Evolutionary conservation across 768 basidiomycete species (phyloP).

Genomic region (Tephrocybe rancida): DNA sequence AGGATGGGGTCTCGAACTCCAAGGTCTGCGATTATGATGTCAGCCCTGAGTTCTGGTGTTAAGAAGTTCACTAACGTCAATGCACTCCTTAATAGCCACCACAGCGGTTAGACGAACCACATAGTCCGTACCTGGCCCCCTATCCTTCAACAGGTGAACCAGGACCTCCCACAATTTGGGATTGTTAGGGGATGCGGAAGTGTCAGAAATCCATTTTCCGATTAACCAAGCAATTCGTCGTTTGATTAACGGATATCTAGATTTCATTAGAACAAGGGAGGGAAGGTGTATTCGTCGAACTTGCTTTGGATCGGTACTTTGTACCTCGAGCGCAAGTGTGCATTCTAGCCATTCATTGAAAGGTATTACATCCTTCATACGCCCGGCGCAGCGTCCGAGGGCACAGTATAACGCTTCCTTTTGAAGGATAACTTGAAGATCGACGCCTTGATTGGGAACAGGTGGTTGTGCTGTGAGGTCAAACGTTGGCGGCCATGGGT

Average conservation of each 20-base stretch:
- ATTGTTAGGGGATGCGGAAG: constrained; percentile 59
- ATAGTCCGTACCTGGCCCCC: constrained; percentile 70
- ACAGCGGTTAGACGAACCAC: constrained; percentile 90
- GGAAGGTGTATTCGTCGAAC: constrained; percentile 16
- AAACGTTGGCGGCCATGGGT: background rate
- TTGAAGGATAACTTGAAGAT: constrained; percentile 65
- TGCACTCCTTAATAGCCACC: constrained; percentile 75
- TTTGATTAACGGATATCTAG: constrained; percentile 88
- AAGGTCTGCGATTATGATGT: constrained; percentile 47
- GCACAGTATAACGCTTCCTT: constrained; percentile 91
- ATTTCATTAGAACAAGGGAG: constrained; percentile 6
- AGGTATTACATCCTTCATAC: constrained; percentile 62
- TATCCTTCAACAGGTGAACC: constrained; percentile 72
- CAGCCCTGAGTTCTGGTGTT: background rate
- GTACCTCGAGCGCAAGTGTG: constrained; percentile 61
- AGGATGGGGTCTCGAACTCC: constrained; percentile 61
- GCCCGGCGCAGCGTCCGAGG: constrained; percentile 76
- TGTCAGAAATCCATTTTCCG: constrained; percentile 84
- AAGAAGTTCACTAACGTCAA: constrained; percentile 63
- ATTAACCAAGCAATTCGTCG: constrained; percentile 95
- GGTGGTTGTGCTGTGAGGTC: constrained; percentile 40
- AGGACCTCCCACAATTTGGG: constrained; percentile 80
- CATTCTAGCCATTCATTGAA: constrained; percentile 72
- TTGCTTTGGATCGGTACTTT: constrained; percentile 60
- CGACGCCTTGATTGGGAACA: constrained; percentile 30